Percentiles rank a stretch among this genome's conserved stretches.
These are phyloP conservation scores for Arthrobotrys megalospora DNA, from an alignment of 2,329 filamentous ascomycete genomes.

Conservation along the genomic window DNA sequence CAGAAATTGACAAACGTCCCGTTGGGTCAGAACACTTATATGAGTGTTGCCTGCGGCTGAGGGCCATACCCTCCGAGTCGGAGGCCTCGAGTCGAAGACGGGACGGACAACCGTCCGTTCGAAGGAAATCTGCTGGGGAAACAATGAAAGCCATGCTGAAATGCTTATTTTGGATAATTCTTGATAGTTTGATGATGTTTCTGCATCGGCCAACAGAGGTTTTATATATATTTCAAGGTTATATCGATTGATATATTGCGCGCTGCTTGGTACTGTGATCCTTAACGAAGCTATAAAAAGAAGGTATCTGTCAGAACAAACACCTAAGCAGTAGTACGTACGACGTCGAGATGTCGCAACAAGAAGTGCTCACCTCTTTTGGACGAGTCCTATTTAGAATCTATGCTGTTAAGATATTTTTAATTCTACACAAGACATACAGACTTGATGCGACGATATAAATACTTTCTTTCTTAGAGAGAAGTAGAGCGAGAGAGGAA, in stretches of 20 bases:
- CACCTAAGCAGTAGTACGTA: conserved; percentile 25
- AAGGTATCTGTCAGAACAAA: conserved; percentile 42
- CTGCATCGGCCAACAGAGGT: conserved; percentile 1
- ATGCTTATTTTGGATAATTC: background rate
- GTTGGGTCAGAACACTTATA: conserved; percentile 35
- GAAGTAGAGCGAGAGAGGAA: background rate
- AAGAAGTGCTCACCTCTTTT: conserved; percentile 29
- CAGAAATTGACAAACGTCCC: conserved; percentile 44
- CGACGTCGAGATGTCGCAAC: conserved; percentile 17
- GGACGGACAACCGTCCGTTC: conserved; percentile 24
- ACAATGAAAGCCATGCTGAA: conserved; percentile 40
- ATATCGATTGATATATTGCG: conserved; percentile 7
- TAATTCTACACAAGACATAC: conserved; percentile 37
- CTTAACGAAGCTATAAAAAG: conserved; percentile 59
- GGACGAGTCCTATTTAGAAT: conserved; percentile 17
- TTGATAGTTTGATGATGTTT: conserved; percentile 19
- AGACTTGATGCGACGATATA: conserved; percentile 39
- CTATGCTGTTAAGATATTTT: conserved; percentile 49
- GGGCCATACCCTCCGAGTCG: conserved; percentile 32
- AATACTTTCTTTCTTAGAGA: conserved; percentile 35
- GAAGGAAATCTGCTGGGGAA: conserved; percentile 35
- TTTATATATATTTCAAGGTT: conserved; percentile 30
- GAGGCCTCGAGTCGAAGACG: conserved; percentile 29
- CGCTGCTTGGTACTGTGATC: conserved; percentile 21
- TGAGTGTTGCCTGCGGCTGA: conserved; percentile 50